Percentiles rank a stretch among this genome's conserved stretches.
Evolutionary conservation across 441 rosid genomes (phyloP).

Genomic region (Adansonia grandidieri): DNA sequence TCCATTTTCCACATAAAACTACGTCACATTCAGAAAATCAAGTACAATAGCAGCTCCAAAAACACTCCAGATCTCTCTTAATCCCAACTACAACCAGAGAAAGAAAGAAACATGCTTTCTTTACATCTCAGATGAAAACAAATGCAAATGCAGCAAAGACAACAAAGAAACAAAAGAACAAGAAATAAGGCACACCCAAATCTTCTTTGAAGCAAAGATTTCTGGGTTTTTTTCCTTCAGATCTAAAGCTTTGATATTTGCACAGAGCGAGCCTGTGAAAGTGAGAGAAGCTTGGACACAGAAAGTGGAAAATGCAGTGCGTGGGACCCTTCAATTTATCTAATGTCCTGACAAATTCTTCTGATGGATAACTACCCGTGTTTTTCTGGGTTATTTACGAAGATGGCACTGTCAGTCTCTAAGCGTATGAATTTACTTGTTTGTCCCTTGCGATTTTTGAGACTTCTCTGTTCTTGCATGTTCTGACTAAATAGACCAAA

Average conservation of each 20-base stretch:
- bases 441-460: background rate
- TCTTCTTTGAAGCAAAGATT: conserved; percentile 16
- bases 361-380: conserved; percentile 7
- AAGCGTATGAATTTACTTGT: background rate
- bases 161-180: background rate
- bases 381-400: conserved; percentile 1
- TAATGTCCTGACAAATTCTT: conserved; percentile 10
- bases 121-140: conserved; percentile 3
- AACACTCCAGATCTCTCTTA: conserved; percentile 14
- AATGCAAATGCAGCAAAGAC: conserved; percentile 7
- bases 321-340: conserved; percentile 11
- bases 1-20: background rate
- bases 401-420: conserved; percentile 10
- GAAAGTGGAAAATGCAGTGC: background rate
- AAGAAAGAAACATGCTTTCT: background rate
- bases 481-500: too few species aligned
- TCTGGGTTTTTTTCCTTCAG: conserved; percentile 15
- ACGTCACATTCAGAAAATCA: background rate
- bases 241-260: conserved; percentile 20
- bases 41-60: background rate
- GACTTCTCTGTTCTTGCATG: background rate
- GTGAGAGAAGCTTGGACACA: conserved; percentile 23
- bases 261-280: conserved; percentile 9
- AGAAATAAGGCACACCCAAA: conserved; percentile 19
- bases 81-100: background rate